These are phyloP conservation scores for Cornus kousa DNA, from an alignment of 148 eudicot species.

Conservation along the genomic window DNA sequence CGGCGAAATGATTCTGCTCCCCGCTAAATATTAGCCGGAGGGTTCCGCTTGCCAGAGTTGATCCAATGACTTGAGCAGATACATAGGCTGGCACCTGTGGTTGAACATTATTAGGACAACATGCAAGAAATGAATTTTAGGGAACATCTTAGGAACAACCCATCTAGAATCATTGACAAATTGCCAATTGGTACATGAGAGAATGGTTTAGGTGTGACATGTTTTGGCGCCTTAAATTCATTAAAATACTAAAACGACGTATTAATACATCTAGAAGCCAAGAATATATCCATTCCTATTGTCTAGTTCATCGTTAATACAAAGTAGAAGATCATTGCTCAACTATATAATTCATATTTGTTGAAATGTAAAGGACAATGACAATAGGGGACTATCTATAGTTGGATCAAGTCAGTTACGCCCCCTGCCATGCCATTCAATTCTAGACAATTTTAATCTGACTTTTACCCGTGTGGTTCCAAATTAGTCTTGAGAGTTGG, in stretches of 20 bases:
- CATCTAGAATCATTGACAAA: neutral
- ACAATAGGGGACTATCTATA: too few species aligned
- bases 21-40: slow-evolving; percentile 36
- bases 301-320: too few species aligned
- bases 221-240: neutral
- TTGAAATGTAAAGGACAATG: too few species aligned
- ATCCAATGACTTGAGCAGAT: slow-evolving; percentile 38
- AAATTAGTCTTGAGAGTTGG: neutral
- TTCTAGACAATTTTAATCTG: too few species aligned
- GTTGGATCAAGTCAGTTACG: too few species aligned
- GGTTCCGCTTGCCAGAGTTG: slow-evolving; percentile 53
- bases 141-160: neutral
- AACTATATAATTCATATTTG: too few species aligned
- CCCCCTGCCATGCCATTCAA: too few species aligned
- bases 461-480: too few species aligned
- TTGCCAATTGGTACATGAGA: neutral
- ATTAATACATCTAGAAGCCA: too few species aligned
- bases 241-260: too few species aligned
- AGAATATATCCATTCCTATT: too few species aligned
- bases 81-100: slow-evolving; percentile 44
- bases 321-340: too few species aligned
- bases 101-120: neutral
- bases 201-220: neutral
- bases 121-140: neutral
- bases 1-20: slow-evolving; percentile 30